Base-by-base conservation (phyloP, 139 green algal species). In the Auxenochlorella pyrenoidosa region DNA sequence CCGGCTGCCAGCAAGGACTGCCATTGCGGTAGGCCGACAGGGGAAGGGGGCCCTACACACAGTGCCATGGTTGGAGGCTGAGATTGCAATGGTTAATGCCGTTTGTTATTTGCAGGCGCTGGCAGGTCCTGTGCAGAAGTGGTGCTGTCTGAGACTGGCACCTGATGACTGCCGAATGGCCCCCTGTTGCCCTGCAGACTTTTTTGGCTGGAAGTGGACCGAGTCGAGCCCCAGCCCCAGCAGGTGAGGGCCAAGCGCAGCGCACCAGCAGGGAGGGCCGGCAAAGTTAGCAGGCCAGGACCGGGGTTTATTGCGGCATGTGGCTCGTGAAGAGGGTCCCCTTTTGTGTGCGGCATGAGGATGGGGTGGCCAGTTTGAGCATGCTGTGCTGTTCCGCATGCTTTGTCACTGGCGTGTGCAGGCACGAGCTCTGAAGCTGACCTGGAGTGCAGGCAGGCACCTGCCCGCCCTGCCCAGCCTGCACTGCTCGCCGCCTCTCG, bases 191-290 rank as follows among this genome's bases (percentile, higher is more conserved):
- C 41, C 79, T 91, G 24, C 88, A 95, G 78, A 90, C n/a, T 90
- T 93, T 43, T 93, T 95, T 79, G 90, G 84, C 38, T 95, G 92
- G 93, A 90, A 91, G 43, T 95, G 91, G 91, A 91, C 81, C 24
- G 91, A 93, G 70, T 32, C 43, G 19, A 79, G 68, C 66, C 34
- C 10, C 65, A 86, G 82, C 82, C 66, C 82, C 32, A 79, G 82
- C 82, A 85, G 80, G 80, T 85, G 63, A 77, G 80, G 1, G 28
- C 30, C 32, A 43, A 3, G 68, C n/a, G 26, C 22, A 5, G 65
- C n/a, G n/a, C n/a, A n/a, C n/a, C n/a, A n/a, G n/a, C n/a, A 3
- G 15, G 12, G 10, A 73, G 65, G 22, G 32, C 10, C 2, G 32
- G 28, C 65, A 30, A 24, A 28, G 28, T 8, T 41, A 38, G 21